phyloP scores from a whole-genome alignment of 345 rosid species.

The Aquilaria yunnanensis region DNA sequence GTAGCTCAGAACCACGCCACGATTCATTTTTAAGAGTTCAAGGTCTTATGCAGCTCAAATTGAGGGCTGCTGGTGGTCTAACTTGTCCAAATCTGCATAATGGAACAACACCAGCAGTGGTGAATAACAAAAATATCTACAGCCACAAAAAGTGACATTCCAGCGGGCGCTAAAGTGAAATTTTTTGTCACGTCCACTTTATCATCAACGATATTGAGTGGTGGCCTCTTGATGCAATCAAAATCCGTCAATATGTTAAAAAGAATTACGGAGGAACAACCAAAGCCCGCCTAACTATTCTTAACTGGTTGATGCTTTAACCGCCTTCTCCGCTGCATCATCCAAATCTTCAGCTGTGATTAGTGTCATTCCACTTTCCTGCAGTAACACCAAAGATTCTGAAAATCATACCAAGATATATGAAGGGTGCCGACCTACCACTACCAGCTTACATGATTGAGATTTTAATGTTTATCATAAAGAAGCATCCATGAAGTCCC shows the following conservation, averaged over 20 bases:
- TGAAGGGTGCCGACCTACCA: too few species aligned
- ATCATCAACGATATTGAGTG: conserved; percentile 16
- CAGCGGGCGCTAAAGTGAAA: conserved; percentile 3
- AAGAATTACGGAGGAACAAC: neutral
- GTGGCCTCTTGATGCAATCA: neutral
- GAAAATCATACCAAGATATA: too few species aligned
- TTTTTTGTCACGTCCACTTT: conserved; percentile 11
- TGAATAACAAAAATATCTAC: neutral
- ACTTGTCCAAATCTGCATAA: neutral
- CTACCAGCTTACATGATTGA: too few species aligned
- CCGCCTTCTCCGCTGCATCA: conserved; percentile 98
- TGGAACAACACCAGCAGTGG: neutral
- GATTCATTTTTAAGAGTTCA: too few species aligned
- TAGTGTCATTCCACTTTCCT: conserved; percentile 93
- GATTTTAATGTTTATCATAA: too few species aligned
- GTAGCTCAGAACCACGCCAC: too few species aligned
- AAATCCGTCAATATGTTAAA: conserved; percentile 4
- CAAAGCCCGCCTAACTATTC: conserved; percentile 3
- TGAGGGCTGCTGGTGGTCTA: neutral
- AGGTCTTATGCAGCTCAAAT: too few species aligned
- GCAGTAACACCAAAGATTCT: conserved; percentile 10
- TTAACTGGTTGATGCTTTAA: conserved; percentile 46
- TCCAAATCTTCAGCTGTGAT: conserved; percentile 94
- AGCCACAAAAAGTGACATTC: neutral
- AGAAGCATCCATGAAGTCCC: neutral